Conservation (phyloP, 352 stramenopile species). For the Globisporangium cylindrosporum region DNA sequence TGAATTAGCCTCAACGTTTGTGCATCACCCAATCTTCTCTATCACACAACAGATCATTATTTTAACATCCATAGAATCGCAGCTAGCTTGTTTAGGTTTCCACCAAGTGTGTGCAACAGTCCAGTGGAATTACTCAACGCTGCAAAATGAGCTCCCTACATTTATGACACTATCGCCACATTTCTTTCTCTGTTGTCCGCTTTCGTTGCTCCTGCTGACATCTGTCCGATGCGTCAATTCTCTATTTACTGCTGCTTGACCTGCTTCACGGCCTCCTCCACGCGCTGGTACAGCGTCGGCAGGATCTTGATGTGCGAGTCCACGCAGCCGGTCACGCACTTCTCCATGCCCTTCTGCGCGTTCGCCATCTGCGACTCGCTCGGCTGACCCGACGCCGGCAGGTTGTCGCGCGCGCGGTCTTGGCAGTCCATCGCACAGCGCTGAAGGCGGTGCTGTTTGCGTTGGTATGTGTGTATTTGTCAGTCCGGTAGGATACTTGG, state of each 20-base stretch:
- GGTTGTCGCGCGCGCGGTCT: slow-evolving; percentile 71
- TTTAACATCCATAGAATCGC: no score
- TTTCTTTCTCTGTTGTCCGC: neutral
- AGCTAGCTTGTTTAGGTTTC: neutral
- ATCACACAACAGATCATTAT: no score
- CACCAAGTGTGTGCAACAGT: no score
- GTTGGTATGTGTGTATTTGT: neutral
- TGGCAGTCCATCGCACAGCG: slow-evolving; percentile 86
- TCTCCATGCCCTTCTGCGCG: slow-evolving; percentile 76
- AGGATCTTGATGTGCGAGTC: slow-evolving; percentile 78
- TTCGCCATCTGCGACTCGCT: slow-evolving; percentile 65
- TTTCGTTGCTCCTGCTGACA: neutral
- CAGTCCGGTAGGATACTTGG: no score
- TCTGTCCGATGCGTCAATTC: neutral
- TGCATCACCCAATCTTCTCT: neutral
- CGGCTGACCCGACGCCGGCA: slow-evolving; percentile 56
- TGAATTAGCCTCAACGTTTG: neutral
- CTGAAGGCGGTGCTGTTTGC: slow-evolving; percentile 66
- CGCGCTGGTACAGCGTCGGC: slow-evolving; percentile 67
- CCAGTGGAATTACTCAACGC: neutral
- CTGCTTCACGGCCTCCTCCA: slow-evolving; percentile 71
- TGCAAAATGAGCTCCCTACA: neutral
- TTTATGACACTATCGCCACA: neutral
- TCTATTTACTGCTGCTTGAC: slow-evolving; percentile 49
- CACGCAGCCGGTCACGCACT: slow-evolving; percentile 62